A percentile compares a stretch with the other conserved stretches of the same genome.
Evolutionary conservation across 1,284 basidiomycete species (phyloP).

Genomic region (Caloboletus firmus): DNA sequence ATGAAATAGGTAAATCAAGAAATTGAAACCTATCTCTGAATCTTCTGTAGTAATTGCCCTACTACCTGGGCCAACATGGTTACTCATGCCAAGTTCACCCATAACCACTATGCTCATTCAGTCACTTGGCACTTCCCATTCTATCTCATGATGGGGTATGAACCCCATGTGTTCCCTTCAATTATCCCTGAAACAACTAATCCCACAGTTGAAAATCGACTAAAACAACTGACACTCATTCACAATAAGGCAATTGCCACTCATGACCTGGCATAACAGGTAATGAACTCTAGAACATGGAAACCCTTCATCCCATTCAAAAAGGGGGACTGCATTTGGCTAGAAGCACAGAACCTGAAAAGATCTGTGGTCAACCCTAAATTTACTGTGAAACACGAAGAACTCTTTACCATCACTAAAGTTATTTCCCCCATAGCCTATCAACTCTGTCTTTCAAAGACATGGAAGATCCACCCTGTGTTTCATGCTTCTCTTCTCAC

Average conservation of each 20-base stretch:
- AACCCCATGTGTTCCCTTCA: not conserved
- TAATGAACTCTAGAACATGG: fast-evolving
- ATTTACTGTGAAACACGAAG: not conserved
- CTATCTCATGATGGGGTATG: not conserved
- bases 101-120: not conserved
- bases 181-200: not conserved
- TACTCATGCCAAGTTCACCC: not conserved
- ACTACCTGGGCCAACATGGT: not conserved
- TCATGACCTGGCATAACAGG: not conserved
- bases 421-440: not conserved
- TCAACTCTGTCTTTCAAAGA: fast-evolving
- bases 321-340: not conserved
- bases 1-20: not conserved
- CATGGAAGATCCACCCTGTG: not conserved
- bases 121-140: not conserved
- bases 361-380: not conserved
- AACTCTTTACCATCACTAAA: not conserved
- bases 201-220: not conserved
- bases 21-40: not conserved
- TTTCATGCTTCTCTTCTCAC: not conserved
- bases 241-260: not conserved
- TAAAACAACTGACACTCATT: not conserved
- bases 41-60: not conserved
- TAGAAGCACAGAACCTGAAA: not conserved
- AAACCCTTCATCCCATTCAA: not conserved